Percentiles rank a stretch among this genome's conserved stretches.
These are phyloP conservation scores for Aaosphaeria pasadenensis DNA, from an alignment of 2,329 filamentous ascomycete genomes.

Conservation along the genomic window DNA sequence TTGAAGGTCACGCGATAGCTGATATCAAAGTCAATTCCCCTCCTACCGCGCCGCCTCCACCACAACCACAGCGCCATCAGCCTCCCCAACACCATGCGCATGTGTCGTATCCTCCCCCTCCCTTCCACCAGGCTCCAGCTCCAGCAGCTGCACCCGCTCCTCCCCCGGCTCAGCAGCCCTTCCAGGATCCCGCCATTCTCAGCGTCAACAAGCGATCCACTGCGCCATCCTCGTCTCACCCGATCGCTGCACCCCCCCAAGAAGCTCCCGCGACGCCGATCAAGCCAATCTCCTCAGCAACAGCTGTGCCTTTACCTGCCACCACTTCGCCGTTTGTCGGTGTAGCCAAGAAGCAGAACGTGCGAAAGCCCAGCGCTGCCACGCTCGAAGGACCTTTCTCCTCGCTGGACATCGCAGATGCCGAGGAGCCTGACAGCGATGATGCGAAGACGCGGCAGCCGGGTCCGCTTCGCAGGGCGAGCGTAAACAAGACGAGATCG, in stretches of 20 bases:
- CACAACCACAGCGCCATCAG: constrained; percentile 3
- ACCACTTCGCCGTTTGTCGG: constrained; percentile 39
- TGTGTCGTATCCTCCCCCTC: constrained; percentile 12
- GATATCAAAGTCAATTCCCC: constrained; percentile 54
- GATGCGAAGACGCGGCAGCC: constrained; percentile 24
- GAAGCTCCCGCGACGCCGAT: constrained; percentile 44
- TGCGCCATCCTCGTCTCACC: constrained; percentile 17
- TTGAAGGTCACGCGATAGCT: constrained; percentile 57
- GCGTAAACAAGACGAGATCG: constrained; percentile 39
- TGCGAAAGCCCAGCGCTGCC: constrained; percentile 35
- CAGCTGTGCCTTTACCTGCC: constrained; percentile 32
- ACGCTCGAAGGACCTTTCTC: constrained; percentile 40
- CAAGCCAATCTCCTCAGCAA: constrained; percentile 36
- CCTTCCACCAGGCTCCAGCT: constrained; percentile 8
- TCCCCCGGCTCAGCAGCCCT: constrained; percentile 35
- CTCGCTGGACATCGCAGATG: constrained; percentile 38
- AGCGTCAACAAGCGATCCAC: constrained; percentile 54
- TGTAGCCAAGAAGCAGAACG: constrained; percentile 22
- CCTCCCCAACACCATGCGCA: constrained; percentile 5
- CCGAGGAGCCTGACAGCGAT: constrained; percentile 35
- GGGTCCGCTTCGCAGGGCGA: constrained; percentile 27
- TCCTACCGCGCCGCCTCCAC: constrained; percentile 9
- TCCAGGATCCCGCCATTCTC: constrained; percentile 81
- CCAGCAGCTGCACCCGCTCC: constrained; percentile 11
- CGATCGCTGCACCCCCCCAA: constrained; percentile 25